Evolutionary conservation across 495 filamentous ascomycete genomes (phyloP).

Genomic region (Aspergillus baeticus): DNA sequence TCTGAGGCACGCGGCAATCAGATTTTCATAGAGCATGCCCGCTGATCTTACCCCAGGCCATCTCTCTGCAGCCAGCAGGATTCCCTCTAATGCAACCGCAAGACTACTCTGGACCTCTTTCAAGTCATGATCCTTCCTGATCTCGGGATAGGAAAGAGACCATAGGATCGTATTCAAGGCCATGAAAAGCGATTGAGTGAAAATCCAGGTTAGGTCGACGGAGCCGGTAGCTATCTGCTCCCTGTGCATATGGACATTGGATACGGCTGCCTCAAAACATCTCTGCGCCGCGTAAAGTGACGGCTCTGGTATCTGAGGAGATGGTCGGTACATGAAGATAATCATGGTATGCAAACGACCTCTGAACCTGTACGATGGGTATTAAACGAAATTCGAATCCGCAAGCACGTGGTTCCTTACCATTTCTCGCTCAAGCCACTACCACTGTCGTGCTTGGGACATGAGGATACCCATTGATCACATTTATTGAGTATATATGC

Average conservation of each 20-base stretch:
- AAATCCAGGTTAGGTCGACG: conserved; percentile 90
- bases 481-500: conserved; percentile 72
- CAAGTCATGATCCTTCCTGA: conserved; percentile 65
- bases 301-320: conserved; percentile 84
- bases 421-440: conserved; percentile 65
- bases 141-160: conserved; percentile 79
- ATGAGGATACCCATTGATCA: conserved; percentile 65
- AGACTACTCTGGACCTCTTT: conserved; percentile 72
- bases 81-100: conserved; percentile 67
- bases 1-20: conserved; percentile 79
- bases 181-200: conserved; percentile 82
- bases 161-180: conserved; percentile 84
- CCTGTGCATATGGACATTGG: conserved; percentile 74
- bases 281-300: conserved; percentile 67
- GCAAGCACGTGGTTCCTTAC: conserved; percentile 33
- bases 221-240: conserved; percentile 70
- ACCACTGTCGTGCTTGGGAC: conserved; percentile 60
- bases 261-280: conserved; percentile 79
- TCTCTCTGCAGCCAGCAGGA: conserved; percentile 70
- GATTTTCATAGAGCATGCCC: conserved; percentile 70
- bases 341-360: conserved; percentile 80
- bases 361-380: conserved; percentile 57
- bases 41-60: conserved; percentile 92
- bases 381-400: not conserved
- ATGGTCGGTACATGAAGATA: conserved; percentile 80